A percentile compares a stretch with the other conserved stretches of the same genome.
Evolutionary conservation across 495 filamentous ascomycete species (phyloP).

Genomic region (Filosporella fistucella): DNA sequence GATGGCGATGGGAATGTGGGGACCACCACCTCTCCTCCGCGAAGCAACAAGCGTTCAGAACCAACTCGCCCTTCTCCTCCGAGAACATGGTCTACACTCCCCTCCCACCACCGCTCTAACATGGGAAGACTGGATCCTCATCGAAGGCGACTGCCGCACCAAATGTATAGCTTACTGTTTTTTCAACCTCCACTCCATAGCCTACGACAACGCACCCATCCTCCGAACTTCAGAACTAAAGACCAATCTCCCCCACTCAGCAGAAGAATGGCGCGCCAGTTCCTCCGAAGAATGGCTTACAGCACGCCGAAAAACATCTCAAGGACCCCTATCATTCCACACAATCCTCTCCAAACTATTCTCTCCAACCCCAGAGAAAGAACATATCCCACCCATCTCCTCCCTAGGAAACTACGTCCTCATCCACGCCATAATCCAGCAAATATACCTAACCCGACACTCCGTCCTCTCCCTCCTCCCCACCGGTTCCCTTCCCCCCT

Average conservation of each 20-base stretch:
- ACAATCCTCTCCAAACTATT: constrained; percentile 42
- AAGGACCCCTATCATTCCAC: constrained; percentile 43
- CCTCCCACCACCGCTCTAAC: constrained; percentile 29
- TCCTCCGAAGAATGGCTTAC: constrained; percentile 46
- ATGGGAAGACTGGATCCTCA: constrained; percentile 56
- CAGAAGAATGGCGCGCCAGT: constrained; percentile 48
- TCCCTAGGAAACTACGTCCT: constrained; percentile 64
- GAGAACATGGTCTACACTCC: constrained; percentile 46
- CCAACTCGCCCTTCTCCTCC: constrained; percentile 45
- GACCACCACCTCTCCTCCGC: constrained; percentile 49
- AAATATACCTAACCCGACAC: constrained; percentile 64
- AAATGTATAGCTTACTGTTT: constrained; percentile 56
- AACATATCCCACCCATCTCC: constrained; percentile 47
- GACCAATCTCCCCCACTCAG: constrained; percentile 52
- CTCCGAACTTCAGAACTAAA: constrained; percentile 60
- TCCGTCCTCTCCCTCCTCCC: constrained; percentile 41
- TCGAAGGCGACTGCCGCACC: constrained; percentile 48
- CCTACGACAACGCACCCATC: constrained; percentile 51
- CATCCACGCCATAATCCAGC: constrained; percentile 64
- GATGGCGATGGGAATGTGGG: constrained; percentile 54
- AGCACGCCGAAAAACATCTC: constrained; percentile 34
- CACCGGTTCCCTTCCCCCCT: constrained; percentile 40
- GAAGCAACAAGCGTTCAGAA: constrained; percentile 51
- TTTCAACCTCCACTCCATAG: constrained; percentile 54
- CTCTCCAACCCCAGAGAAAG: constrained; percentile 35